Conservation (phyloP, 2,329 filamentous ascomycete species). For the Aureobasidium zeae region DNA sequence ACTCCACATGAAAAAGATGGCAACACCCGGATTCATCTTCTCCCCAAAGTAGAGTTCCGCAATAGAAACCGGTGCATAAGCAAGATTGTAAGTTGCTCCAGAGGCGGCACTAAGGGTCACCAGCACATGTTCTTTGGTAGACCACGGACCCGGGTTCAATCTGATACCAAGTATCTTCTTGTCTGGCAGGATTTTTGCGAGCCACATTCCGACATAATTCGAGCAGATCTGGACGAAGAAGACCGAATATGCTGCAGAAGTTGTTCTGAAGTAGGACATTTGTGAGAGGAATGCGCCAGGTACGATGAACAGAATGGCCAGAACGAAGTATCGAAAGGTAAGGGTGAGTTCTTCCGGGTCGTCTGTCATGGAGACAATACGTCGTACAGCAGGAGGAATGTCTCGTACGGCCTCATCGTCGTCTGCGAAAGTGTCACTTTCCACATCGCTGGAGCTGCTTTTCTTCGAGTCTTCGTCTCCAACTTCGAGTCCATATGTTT, state of each 20-base stretch:
- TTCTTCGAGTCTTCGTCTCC: conserved; percentile 11
- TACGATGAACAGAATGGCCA: conserved; percentile 46
- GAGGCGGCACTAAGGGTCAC: conserved; percentile 37
- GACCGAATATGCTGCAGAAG: conserved; percentile 49
- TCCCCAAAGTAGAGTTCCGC: conserved; percentile 50
- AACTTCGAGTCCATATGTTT: conserved; percentile 12
- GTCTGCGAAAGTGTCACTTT: conserved; percentile 25
- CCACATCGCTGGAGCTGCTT: conserved; percentile 3
- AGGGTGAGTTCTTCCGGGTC: conserved; percentile 47
- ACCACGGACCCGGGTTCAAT: conserved; percentile 49
- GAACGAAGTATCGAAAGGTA: conserved; percentile 51
- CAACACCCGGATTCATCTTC: conserved; percentile 44
- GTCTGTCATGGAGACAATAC: conserved; percentile 49
- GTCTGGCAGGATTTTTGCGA: conserved; percentile 43
- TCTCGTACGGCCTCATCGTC: conserved; percentile 37
- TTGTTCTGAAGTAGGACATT: conserved; percentile 49
- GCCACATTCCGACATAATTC: conserved; percentile 46
- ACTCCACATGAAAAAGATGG: conserved; percentile 52
- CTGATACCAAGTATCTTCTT: conserved; percentile 43
- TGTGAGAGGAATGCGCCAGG: conserved; percentile 50
- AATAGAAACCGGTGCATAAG: conserved; percentile 44
- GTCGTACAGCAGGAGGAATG: conserved; percentile 47
- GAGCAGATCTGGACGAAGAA: conserved; percentile 54
- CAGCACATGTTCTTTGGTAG: conserved; percentile 50
- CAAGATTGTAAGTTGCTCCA: conserved; percentile 19